Evolutionary conservation across 2,329 filamentous ascomycete genomes (phyloP).

Genomic region (Didymella sp.): DNA sequence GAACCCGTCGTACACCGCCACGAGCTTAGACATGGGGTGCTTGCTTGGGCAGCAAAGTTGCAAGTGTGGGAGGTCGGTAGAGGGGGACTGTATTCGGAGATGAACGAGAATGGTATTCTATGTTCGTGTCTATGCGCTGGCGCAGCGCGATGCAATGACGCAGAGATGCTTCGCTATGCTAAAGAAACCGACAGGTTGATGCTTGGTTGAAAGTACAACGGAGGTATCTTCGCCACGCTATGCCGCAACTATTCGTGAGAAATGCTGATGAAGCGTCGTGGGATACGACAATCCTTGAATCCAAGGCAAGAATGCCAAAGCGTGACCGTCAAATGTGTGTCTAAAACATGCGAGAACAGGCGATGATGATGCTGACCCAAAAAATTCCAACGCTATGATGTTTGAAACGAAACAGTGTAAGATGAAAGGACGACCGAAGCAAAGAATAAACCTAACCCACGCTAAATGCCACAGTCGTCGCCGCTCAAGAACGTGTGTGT

Average conservation of each 20-base stretch:
- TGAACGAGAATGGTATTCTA: conserved; percentile 27
- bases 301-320: conserved; percentile 28
- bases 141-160: conserved; percentile 28
- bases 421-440: conserved; percentile 29
- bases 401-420: conserved; percentile 28
- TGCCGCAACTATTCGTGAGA: conserved; percentile 26
- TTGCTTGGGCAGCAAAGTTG: conserved; percentile 21
- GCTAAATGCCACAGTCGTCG: conserved; percentile 51
- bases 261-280: conserved; percentile 13
- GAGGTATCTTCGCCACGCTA: conserved; percentile 35
- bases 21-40: conserved; percentile 29
- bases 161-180: conserved; percentile 26
- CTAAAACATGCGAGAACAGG: conserved; percentile 31
- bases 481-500: conserved; percentile 30
- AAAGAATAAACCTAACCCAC: conserved; percentile 37
- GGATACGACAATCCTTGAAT: conserved; percentile 7
- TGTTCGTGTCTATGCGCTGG: conserved; percentile 22
- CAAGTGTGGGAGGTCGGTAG: conserved; percentile 23
- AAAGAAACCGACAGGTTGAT: conserved; percentile 23
- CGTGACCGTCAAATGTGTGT: conserved; percentile 34
- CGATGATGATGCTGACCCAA: conserved; percentile 28
- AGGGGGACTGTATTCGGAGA: conserved; percentile 24
- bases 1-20: conserved; percentile 39
- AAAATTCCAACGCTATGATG: conserved; percentile 41
- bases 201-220: conserved; percentile 25